phyloP scores from a whole-genome alignment of 2,329 filamentous ascomycete species.

The Dactylella cylindrospora region DNA sequence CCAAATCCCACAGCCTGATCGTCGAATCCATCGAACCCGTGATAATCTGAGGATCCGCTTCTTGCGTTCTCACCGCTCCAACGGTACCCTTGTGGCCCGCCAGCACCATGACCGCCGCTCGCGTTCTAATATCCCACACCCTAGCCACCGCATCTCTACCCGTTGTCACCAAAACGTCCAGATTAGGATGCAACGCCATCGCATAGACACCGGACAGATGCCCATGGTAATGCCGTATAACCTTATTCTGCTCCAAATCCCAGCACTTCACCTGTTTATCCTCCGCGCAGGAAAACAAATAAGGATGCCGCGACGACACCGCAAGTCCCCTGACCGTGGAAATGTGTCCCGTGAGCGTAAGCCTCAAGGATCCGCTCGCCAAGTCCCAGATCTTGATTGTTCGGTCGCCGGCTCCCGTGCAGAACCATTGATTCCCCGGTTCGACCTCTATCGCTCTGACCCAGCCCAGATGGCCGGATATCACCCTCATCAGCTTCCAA shows the following conservation, averaged over 20 bases:
- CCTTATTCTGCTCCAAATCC: constrained; percentile 99
- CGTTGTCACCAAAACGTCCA: constrained; percentile 92
- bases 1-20: constrained; percentile 90
- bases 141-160: constrained; percentile 90
- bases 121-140: constrained; percentile 98
- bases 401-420: constrained; percentile 87
- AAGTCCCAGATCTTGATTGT: constrained; percentile 99
- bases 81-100: constrained; percentile 89
- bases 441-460: constrained; percentile 86
- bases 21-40: constrained; percentile 89
- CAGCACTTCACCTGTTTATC: constrained; percentile 99
- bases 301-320: constrained; percentile 89
- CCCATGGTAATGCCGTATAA: constrained; percentile 95
- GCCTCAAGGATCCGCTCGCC: constrained; percentile 76
- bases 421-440: constrained; percentile 97
- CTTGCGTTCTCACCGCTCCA: constrained; percentile 85
- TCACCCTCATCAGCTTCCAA: constrained; percentile 98
- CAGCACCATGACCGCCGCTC: constrained; percentile 92
- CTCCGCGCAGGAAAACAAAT: constrained; percentile 95
- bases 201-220: constrained; percentile 96
- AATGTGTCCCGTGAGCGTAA: constrained; percentile 92
- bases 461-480: constrained; percentile 95
- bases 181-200: constrained; percentile 84
- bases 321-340: constrained; percentile 89
- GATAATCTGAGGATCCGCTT: constrained; percentile 94